Evolutionary conservation across 495 filamentous ascomycete species (phyloP).

Genomic region (Podospora fimiseda): DNA sequence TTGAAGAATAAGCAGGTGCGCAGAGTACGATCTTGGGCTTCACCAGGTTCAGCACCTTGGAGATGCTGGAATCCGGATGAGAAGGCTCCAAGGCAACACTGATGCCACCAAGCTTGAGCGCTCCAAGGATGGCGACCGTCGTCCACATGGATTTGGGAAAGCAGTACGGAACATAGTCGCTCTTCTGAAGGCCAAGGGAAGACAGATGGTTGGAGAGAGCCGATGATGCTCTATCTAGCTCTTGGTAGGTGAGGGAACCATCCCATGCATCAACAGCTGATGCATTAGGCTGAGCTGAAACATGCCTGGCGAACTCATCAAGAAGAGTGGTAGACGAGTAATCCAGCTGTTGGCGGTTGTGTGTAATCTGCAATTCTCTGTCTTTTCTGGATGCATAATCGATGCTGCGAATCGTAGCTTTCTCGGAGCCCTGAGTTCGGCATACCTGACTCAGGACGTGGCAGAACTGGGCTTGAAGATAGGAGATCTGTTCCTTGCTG

Average conservation of each 20-base stretch:
- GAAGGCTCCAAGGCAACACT: constrained; percentile 52
- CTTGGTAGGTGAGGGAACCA: constrained; percentile 43
- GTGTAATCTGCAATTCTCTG: constrained; percentile 3
- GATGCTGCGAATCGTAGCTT: constrained; percentile 1
- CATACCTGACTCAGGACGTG: constrained; percentile 7
- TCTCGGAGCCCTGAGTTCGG: constrained; percentile 1
- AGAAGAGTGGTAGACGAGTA: constrained; percentile 1
- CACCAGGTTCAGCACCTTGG: constrained; percentile 15
- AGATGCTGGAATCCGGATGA: constrained; percentile 46
- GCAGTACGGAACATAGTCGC: constrained; percentile 35
- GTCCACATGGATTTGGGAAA: constrained; percentile 42
- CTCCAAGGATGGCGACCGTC: constrained; percentile 34
- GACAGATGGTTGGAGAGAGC: constrained; percentile 40
- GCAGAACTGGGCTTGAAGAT: constrained; percentile 5
- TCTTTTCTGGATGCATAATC: constrained; percentile 9
- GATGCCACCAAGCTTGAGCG: constrained; percentile 37
- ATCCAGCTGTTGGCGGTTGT: constrained; percentile 1
- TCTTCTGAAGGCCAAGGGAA: constrained; percentile 30
- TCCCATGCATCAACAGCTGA: constrained; percentile 36
- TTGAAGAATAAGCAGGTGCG: not conserved
- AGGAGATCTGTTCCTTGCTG: constrained; percentile 6
- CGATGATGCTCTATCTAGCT: constrained; percentile 42
- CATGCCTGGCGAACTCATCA: constrained; percentile 5
- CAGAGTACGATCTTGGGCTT: constrained; percentile 25
- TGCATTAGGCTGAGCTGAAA: constrained; percentile 33